Base-by-base conservation (phyloP, 805 yeast genomes). In the Alloascoidea africana region DNA sequence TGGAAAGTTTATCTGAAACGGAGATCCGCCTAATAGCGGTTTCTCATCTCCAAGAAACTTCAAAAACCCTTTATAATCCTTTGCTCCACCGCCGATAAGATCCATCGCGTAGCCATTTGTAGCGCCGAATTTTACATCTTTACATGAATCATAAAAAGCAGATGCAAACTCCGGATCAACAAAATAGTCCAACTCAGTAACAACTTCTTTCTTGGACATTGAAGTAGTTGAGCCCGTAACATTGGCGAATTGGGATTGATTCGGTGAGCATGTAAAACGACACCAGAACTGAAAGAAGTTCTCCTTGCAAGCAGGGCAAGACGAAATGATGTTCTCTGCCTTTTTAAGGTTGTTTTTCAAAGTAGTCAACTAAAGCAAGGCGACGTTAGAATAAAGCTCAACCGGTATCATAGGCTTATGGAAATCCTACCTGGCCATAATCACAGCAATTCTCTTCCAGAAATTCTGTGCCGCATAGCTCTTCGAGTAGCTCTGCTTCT, bases 91-190 rank as follows among this genome's bases (percentile, higher is more conserved):
- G 4, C 98, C 98, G 33, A 89, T 77, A 32, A 89, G 65, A 52
- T 89, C 97, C 96, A 89, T 86, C 5, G 96, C 97, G 49, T 70
- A 83, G 2, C 96, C 96, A 55, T 87, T 89, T 2, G 96, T 86
- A 4, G 96, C 95, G 3, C 89, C 75, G 54, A 91, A 87, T 58
- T 89, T 86, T 53, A 89, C 79, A 44, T 77, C 74, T 47, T 81
- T 81, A 60, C 98, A 89, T 1, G 95, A 83, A 40, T 86, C 80
- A 52, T 62, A 89, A 48, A 89, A 73, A 1, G 49, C 61, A 0
- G 63, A 48, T 0, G 94, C 95, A 62, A 73, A 72, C 1, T 48
- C 48, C 1, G 70, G 63, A 41, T 70, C 72, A 3, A 84, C 70
- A 47, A 51, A 76, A 46, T 74, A 75, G 34, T 75, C 71, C 35